Evolutionary conservation across 768 basidiomycete genomes (phyloP).

Genomic region (Paxillus rubicundulus): DNA sequence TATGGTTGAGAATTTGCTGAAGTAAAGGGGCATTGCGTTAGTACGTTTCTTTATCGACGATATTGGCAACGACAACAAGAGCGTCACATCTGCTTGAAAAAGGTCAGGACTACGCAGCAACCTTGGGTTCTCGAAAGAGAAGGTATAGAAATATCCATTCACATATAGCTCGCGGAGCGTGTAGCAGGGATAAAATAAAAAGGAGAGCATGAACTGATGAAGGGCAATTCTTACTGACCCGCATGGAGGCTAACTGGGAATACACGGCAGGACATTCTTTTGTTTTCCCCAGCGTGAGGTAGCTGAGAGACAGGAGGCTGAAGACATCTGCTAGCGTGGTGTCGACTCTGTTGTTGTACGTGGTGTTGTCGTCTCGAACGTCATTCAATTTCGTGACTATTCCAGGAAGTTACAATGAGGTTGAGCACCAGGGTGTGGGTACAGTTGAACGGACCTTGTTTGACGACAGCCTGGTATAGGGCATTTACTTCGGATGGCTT

Average conservation of each 20-base stretch:
- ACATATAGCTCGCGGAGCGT: background rate
- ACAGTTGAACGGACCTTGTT: constrained; percentile 65
- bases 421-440: background rate
- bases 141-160: constrained; percentile 3
- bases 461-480: constrained; percentile 90
- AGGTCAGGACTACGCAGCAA: constrained; percentile 23
- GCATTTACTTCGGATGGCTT: constrained; percentile 90
- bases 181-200: constrained; percentile 4
- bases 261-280: constrained; percentile 93
- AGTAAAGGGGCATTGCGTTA: constrained; percentile 22
- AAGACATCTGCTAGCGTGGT: constrained; percentile 96
- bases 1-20: constrained; percentile 91
- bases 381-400: constrained; percentile 89
- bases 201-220: background rate
- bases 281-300: constrained; percentile 96
- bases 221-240: constrained; percentile 56
- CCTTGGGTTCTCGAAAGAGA: constrained; percentile 9
- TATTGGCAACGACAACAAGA: constrained; percentile 18
- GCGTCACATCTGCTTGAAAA: constrained; percentile 22
- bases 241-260: constrained; percentile 93
- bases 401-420: constrained; percentile 2
- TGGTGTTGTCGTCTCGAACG: constrained; percentile 73
- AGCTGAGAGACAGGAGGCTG: constrained; percentile 91
- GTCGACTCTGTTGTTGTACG: constrained; percentile 87
- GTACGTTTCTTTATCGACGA: constrained; percentile 22